phyloP scores from a whole-genome alignment of 129 eudicot species.

The Silybum marianum region DNA sequence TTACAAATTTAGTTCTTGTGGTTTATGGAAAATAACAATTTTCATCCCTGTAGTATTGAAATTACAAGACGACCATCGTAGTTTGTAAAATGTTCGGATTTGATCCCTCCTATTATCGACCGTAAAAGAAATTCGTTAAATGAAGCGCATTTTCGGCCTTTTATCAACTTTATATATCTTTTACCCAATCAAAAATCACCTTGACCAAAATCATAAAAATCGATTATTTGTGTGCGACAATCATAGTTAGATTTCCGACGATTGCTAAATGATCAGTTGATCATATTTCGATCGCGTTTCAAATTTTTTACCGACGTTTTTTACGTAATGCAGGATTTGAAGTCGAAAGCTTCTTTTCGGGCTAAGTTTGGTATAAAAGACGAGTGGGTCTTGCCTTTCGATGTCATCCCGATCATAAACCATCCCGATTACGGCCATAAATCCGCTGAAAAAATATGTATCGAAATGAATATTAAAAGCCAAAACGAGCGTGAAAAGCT shows the following conservation, averaged over 20 bases:
- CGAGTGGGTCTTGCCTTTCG: constrained; percentile 79
- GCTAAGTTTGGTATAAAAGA: constrained; percentile 71
- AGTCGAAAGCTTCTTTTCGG: constrained; percentile 68
- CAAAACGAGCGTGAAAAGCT: constrained; percentile 88
- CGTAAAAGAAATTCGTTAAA: too few species aligned
- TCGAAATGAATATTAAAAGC: constrained; percentile 78
- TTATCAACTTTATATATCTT: background rate
- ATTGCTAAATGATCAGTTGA: too few species aligned
- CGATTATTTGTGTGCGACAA: too few species aligned
- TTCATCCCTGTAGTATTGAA: too few species aligned
- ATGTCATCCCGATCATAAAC: constrained; percentile 69
- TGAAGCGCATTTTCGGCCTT: too few species aligned
- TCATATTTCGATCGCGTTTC: background rate
- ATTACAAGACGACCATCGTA: too few species aligned
- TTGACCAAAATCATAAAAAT: background rate
- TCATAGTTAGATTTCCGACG: too few species aligned
- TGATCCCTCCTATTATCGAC: too few species aligned
- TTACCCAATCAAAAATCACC: background rate
- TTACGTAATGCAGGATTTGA: constrained; percentile 56
- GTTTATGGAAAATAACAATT: background rate
- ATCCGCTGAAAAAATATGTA: constrained; percentile 81
- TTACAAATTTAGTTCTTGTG: too few species aligned
- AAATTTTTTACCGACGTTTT: background rate
- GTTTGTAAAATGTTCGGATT: too few species aligned
- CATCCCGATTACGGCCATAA: constrained; percentile 78